These are phyloP conservation scores for Solanum habrochaites DNA, from an alignment of 257 asterid species.

Conservation along the genomic window DNA sequence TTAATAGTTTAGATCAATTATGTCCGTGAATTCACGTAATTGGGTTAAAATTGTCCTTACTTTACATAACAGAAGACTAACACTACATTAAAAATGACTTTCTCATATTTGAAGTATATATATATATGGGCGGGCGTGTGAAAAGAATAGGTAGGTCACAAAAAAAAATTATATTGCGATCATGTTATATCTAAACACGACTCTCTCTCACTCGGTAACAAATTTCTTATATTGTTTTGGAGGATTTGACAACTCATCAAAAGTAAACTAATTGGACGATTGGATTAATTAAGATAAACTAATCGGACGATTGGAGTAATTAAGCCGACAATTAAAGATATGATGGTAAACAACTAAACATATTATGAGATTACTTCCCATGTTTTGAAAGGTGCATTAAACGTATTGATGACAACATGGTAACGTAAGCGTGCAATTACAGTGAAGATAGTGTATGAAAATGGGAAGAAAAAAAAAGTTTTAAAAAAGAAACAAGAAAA, in stretches of 20 bases:
- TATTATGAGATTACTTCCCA: slow-evolving; percentile 1
- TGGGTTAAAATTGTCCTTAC: too few species aligned
- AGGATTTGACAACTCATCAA: not conserved
- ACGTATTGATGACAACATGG: slow-evolving; percentile 60
- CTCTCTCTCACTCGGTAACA: not conserved
- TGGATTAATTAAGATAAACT: not conserved
- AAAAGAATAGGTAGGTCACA: too few species aligned
- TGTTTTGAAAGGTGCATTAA: slow-evolving; percentile 11
- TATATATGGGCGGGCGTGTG: not conserved
- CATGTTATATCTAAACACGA: too few species aligned
- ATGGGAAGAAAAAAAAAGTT: not conserved
- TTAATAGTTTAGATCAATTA: too few species aligned
- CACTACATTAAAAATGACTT: too few species aligned
- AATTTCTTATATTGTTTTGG: not conserved
- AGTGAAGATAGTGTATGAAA: slow-evolving; percentile 19
- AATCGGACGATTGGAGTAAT: not conserved
- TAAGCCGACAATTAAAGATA: not conserved
- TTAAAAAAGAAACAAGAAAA: not conserved
- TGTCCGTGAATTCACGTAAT: fast-evolving
- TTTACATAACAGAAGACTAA: too few species aligned
- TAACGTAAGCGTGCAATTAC: slow-evolving; percentile 71
- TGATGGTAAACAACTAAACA: not conserved
- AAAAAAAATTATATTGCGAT: too few species aligned
- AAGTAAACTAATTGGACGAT: not conserved
- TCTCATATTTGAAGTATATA: not conserved